Percentiles rank a stretch among this genome's conserved stretches.
These are phyloP conservation scores for Thielaviopsis cerberus DNA, from an alignment of 2,329 filamentous ascomycete species.

Conservation along the genomic window DNA sequence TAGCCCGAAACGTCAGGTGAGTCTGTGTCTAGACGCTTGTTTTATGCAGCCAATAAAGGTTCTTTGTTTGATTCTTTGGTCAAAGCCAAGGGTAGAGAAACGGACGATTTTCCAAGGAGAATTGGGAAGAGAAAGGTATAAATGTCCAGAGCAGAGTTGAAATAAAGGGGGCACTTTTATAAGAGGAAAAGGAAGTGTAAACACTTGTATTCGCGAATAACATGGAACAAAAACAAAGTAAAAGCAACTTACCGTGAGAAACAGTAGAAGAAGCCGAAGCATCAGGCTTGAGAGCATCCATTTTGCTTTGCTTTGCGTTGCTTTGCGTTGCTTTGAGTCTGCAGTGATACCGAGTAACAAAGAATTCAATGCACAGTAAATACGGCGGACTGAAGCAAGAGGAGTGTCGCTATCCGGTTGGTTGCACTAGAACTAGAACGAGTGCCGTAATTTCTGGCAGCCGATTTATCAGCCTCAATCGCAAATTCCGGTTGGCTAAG, in stretches of 20 bases:
- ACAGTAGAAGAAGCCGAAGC: background rate
- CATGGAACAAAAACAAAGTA: background rate
- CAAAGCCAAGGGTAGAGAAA: too few relatives aligned
- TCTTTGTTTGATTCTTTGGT: too few relatives aligned
- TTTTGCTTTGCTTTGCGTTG: too few relatives aligned
- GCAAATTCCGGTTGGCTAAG: background rate
- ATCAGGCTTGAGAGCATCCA: background rate
- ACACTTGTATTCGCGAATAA: background rate
- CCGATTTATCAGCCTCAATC: background rate
- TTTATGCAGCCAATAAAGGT: background rate
- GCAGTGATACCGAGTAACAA: background rate
- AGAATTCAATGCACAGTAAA: background rate
- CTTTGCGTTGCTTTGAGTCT: background rate
- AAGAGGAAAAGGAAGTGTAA: too few relatives aligned
- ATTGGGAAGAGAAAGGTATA: too few relatives aligned
- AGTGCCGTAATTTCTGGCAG: background rate
- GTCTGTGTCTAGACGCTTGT: background rate
- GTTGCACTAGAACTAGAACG: background rate
- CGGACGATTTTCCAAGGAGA: too few relatives aligned
- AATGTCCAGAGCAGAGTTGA: too few relatives aligned
- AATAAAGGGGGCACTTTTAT: too few relatives aligned
- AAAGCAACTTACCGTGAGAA: background rate
- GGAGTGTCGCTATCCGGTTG: background rate
- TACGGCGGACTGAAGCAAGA: background rate
- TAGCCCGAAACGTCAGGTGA: background rate